These are phyloP conservation scores for Nematocida sp. DNA, from an alignment of 371 early-diverging fungal genomes.

Conservation along the genomic window DNA sequence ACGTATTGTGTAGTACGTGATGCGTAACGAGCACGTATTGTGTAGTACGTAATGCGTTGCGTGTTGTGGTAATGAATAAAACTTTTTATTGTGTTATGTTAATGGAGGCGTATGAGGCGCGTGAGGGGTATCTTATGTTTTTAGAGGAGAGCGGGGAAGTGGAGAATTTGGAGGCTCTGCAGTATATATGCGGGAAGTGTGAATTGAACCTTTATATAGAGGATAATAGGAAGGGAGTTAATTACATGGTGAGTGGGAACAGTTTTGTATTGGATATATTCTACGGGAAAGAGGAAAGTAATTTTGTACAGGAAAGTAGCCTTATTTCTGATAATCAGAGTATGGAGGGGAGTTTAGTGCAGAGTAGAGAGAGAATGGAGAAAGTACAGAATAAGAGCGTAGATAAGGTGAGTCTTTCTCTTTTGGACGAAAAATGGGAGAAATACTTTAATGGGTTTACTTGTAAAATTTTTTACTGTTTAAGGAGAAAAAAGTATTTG, in stretches of 20 bases:
- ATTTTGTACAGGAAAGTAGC: not conserved
- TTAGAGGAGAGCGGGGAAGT: not conserved
- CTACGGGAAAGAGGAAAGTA: slow-evolving; percentile 40
- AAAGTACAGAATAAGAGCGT: not conserved
- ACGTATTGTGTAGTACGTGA: not conserved
- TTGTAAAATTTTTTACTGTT: not conserved
- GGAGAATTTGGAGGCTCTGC: slow-evolving; percentile 31
- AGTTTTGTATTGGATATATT: slow-evolving; percentile 49
- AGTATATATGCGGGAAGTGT: slow-evolving; percentile 16
- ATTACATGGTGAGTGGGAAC: slow-evolving; percentile 51
- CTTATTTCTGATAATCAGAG: slow-evolving; percentile 21
- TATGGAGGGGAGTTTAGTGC: slow-evolving; percentile 19
- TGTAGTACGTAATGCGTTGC: not conserved
- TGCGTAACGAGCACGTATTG: not conserved
- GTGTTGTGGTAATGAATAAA: not conserved
- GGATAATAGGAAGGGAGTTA: slow-evolving; percentile 5
- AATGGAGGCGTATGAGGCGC: not conserved
- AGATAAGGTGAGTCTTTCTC: slow-evolving; percentile 20
- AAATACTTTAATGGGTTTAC: slow-evolving; percentile 13
- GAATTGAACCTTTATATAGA: slow-evolving; percentile 32
- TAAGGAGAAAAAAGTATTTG: slow-evolving; percentile 30
- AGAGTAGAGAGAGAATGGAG: slow-evolving; percentile 40
- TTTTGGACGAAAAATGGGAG: slow-evolving; percentile 43
- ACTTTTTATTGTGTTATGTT: too few species aligned
- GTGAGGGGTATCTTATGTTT: not conserved